Percentiles rank a stretch among this genome's conserved stretches.
Evolutionary conservation across 2,329 filamentous ascomycete genomes (phyloP).

Genomic region (Colletotrichum limetticola): DNA sequence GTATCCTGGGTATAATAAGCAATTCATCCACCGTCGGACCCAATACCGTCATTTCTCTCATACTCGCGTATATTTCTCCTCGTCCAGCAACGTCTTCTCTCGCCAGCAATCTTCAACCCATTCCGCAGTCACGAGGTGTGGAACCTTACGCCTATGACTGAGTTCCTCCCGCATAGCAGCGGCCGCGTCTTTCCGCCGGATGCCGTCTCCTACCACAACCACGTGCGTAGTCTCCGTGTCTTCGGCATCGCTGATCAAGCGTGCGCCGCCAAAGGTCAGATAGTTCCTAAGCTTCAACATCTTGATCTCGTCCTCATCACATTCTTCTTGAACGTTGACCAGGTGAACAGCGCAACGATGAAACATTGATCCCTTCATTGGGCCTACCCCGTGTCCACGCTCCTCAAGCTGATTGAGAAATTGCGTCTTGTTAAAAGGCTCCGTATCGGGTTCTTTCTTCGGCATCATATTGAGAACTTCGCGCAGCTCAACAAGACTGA

Average conservation of each 20-base stretch:
- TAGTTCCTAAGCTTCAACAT: constrained; percentile 60
- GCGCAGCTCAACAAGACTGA: constrained; percentile 71
- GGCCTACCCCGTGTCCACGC: constrained; percentile 63
- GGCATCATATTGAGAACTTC: constrained; percentile 62
- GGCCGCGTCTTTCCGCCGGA: constrained; percentile 48
- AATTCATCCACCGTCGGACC: background rate
- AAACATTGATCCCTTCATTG: constrained; percentile 65
- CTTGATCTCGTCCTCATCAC: constrained; percentile 40
- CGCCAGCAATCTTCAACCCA: constrained; percentile 88
- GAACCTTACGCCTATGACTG: constrained; percentile 57
- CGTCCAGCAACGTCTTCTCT: constrained; percentile 81
- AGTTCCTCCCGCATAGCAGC: constrained; percentile 51
- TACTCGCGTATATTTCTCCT: constrained; percentile 67
- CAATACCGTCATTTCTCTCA: constrained; percentile 29
- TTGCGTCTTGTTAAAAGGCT: constrained; percentile 53
- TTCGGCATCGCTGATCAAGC: constrained; percentile 60
- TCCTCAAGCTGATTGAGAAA: constrained; percentile 67
- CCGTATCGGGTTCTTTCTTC: constrained; percentile 52
- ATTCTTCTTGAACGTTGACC: constrained; percentile 31
- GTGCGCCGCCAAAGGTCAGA: constrained; percentile 77
- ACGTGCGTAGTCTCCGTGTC: constrained; percentile 76
- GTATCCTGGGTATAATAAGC: background rate
- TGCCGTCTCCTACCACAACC: constrained; percentile 60
- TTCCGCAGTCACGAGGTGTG: constrained; percentile 73
- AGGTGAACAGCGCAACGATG: constrained; percentile 56